A percentile compares a stretch with the other conserved stretches of the same genome.
These are phyloP conservation scores for Aspergillus funiculosus DNA, from an alignment of 495 filamentous ascomycete genomes.

Conservation along the genomic window DNA sequence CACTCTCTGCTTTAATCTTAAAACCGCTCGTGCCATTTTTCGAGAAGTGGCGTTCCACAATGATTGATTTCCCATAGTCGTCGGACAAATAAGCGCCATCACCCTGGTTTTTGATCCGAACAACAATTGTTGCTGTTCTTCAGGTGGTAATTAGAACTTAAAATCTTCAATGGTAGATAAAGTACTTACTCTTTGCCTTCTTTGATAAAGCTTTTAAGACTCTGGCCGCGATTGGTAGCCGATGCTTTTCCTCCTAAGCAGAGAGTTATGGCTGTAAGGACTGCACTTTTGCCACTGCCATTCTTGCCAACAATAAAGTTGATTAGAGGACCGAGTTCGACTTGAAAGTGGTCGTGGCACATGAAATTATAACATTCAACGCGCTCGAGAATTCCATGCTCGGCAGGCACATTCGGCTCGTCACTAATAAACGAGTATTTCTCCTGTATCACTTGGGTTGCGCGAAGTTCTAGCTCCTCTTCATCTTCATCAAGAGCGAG, in stretches of 20 bases:
- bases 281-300: slow-evolving; percentile 96
- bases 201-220: slow-evolving; percentile 87
- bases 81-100: slow-evolving; percentile 78
- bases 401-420: slow-evolving; percentile 67
- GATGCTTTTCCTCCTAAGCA: slow-evolving; percentile 94
- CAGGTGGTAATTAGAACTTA: slow-evolving; percentile 15
- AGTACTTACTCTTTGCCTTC: slow-evolving; percentile 65
- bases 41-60: slow-evolving; percentile 83
- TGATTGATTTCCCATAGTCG: slow-evolving; percentile 77
- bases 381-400: slow-evolving; percentile 77
- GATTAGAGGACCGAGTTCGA: slow-evolving; percentile 82
- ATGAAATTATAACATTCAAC: slow-evolving; percentile 89
- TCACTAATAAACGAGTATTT: slow-evolving; percentile 47
- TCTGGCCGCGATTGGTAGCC: slow-evolving; percentile 90
- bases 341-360: slow-evolving; percentile 78
- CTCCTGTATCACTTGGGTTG: slow-evolving; percentile 63
- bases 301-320: slow-evolving; percentile 98
- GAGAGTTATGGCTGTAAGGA: slow-evolving; percentile 89
- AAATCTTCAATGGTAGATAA: slow-evolving; percentile 16
- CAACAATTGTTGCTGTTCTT: slow-evolving; percentile 50
- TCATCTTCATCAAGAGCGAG: slow-evolving; percentile 39
- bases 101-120: slow-evolving; percentile 86
- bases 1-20: slow-evolving; percentile 71
- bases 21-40: slow-evolving; percentile 73
- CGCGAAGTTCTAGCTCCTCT: slow-evolving; percentile 54